A percentile compares a stretch with the other conserved stretches of the same genome.
phyloP scores from a whole-genome alignment of 345 rosid genomes.

The Citrus unshiu region DNA sequence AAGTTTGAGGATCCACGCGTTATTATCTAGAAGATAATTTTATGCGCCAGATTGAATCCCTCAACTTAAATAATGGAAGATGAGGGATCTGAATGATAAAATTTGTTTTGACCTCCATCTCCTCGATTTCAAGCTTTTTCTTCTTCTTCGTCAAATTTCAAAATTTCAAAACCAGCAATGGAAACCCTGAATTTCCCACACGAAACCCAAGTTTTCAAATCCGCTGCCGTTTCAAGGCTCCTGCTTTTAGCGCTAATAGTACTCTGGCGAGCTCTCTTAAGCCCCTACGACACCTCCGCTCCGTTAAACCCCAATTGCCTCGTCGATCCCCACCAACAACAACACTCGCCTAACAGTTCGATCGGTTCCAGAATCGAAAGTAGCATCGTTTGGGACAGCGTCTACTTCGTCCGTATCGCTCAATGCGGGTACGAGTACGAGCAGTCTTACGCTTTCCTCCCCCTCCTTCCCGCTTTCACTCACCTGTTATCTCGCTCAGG shows the following conservation, averaged over 20 bases:
- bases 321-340: conserved; percentile 8
- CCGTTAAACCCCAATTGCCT: conserved; percentile 59
- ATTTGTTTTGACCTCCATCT: not conserved
- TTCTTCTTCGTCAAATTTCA: not conserved
- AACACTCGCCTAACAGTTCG: conserved; percentile 9
- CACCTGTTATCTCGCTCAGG: conserved; percentile 60
- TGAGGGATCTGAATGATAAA: not conserved
- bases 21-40: too few relatives aligned
- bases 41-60: not conserved
- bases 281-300: conserved; percentile 88
- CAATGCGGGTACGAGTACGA: conserved; percentile 93
- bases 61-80: not conserved
- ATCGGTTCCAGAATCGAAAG: conserved; percentile 46
- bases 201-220: conserved; percentile 41
- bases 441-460: conserved; percentile 87
- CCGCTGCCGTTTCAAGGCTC: conserved; percentile 53
- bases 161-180: not conserved
- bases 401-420: conserved; percentile 71
- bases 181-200: conserved; percentile 18
- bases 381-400: conserved; percentile 85
- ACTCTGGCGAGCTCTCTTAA: conserved; percentile 61
- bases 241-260: conserved; percentile 48
- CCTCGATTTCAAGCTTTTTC: not conserved
- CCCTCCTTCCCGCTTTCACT: conserved; percentile 69
- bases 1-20: not conserved